A percentile compares a stretch with the other conserved stretches of the same genome.
Evolutionary conservation across 495 filamentous ascomycete genomes (phyloP).

Genomic region (Daldinia loculata): DNA sequence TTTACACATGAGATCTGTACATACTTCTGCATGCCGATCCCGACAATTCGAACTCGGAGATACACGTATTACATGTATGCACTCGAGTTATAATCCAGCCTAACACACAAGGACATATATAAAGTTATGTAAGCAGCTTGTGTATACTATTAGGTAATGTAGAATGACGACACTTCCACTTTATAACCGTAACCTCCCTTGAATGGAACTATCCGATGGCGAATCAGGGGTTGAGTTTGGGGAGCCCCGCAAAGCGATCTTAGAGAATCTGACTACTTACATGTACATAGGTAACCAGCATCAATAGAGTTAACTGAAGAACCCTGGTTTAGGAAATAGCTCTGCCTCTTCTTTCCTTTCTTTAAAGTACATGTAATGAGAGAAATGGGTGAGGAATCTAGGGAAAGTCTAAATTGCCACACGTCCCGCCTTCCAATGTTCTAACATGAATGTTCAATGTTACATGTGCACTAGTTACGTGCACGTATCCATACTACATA

Average conservation of each 20-base stretch:
- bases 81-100: neutral
- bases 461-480: too few species aligned
- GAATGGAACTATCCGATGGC: constrained; percentile 20
- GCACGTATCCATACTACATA: too few species aligned
- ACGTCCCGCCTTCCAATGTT: too few species aligned
- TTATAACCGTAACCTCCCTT: neutral
- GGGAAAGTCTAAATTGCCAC: neutral
- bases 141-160: neutral
- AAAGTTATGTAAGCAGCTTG: neutral
- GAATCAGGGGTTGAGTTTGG: constrained; percentile 14
- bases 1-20: constrained; percentile 3
- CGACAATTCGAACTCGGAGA: neutral
- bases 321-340: too few species aligned
- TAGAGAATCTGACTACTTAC: neutral
- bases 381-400: neutral
- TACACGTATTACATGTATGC: neutral
- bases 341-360: neutral
- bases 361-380: neutral
- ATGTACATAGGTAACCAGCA: neutral
- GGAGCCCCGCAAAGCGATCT: constrained; percentile 30
- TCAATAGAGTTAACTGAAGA: too few species aligned
- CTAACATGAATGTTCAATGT: too few species aligned
- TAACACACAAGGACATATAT: neutral
- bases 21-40: neutral
- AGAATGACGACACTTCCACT: constrained; percentile 28